These are phyloP conservation scores for Neostapfia colusana DNA, from an alignment of 176 grass and related monocot genomes.

Conservation along the genomic window DNA sequence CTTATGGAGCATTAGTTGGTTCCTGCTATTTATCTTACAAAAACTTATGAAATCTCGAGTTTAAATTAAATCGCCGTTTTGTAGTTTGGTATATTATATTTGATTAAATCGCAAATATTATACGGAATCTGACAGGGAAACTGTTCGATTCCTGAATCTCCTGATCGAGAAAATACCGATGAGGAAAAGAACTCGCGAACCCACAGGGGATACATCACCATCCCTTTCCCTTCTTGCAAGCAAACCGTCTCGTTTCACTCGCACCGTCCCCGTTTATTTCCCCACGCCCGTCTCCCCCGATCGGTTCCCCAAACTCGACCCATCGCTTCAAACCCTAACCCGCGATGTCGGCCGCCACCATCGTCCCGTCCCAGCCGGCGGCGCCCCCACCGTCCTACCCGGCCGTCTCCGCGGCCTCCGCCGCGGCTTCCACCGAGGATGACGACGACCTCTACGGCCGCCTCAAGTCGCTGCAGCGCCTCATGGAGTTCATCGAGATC, in stretches of 20 bases:
- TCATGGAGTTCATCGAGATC: constrained; percentile 95
- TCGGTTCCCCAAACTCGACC: not conserved
- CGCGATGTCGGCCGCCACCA: constrained; percentile 45
- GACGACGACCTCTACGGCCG: constrained; percentile 91
- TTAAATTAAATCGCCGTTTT: no score
- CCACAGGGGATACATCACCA: not conserved
- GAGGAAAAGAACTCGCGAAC: not conserved
- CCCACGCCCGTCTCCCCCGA: not conserved
- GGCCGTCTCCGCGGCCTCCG: not conserved
- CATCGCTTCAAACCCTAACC: constrained; percentile 32
- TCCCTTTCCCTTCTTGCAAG: constrained; percentile 32
- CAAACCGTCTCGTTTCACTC: constrained; percentile 1
- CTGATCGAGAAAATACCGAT: not conserved
- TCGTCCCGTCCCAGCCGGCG: constrained; percentile 21
- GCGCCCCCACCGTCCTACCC: constrained; percentile 48
- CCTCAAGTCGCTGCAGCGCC: constrained; percentile 84
- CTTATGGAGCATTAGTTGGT: no score
- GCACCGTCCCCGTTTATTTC: not conserved
- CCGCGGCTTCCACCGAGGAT: constrained; percentile 37
- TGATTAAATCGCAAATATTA: not conserved
- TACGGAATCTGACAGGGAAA: not conserved
- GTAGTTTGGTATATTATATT: no score
- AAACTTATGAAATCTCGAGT: no score
- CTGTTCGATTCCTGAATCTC: no score
- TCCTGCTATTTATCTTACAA: no score